Base-by-base conservation (phyloP, 2,329 filamentous ascomycete species). In the Xylariaceae sp. region DNA sequence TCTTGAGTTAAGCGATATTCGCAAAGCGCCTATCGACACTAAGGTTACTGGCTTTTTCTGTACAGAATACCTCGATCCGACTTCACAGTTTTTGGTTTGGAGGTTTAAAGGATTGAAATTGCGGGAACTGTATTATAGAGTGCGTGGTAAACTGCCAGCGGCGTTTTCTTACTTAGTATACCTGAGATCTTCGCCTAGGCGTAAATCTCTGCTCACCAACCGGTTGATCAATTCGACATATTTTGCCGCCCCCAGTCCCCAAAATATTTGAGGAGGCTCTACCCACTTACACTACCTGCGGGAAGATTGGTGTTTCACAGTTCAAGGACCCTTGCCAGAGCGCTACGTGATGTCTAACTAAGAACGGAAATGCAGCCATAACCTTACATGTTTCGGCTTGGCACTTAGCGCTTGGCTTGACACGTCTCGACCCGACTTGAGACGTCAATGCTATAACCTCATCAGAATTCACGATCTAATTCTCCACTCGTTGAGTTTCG, bases 381-480 rank as follows among this genome's bases (percentile, higher is more conserved):
- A 32, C 36, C 32, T 35, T 57, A 23, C 50, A 39, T 27, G 47
- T 59, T 60, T 55, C 57, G 46, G 43, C 55, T 56, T 51, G 54
- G 47, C 48, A 47, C 41, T 52, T 53, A 48, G 62, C 60, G 58
- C 58, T 41, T 36, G 39, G 42, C 47, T 59, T 64, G 63, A 59
- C 32, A 61, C 60, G 57, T 36, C 43, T 51, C 45, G 47, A 54
- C 43, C 26, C 21, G 53, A 53, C 47, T 57, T 67, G 64, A 67
- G 60, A 67, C 64, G 26, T 50, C 42, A 41, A 56, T 63, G 55
- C 50, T 57, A 54, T 60, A 59, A 53, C 53, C 57, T 54, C 53
- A 23, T 36, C 43, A 54, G 23, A 45, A 21, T 26, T 26, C 45
- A 26, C 47, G 24, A 52, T 59, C 50, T 35, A 47, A 48, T 59